A percentile compares a stretch with the other conserved stretches of the same genome.
phyloP scores from a whole-genome alignment of 208 protist species.

The Endotrypanum monterogeii region DNA sequence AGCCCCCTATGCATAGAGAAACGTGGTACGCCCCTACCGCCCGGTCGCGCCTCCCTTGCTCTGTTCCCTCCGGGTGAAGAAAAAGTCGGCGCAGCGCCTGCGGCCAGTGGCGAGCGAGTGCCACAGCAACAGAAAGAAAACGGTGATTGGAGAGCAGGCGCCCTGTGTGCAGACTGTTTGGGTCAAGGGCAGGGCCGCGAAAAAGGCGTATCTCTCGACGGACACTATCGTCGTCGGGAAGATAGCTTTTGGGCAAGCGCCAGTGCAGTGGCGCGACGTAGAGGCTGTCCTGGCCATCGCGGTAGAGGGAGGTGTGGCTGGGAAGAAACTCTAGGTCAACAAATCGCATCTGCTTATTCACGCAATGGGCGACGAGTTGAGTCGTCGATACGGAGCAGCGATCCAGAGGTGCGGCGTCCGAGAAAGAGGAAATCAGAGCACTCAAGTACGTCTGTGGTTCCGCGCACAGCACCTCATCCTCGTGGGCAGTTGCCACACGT shows the following conservation, averaged over 20 bases:
- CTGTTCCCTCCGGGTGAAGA: constrained; percentile 38
- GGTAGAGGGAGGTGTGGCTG: constrained; percentile 36
- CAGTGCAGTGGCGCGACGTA: constrained; percentile 43
- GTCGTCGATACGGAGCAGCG: constrained; percentile 4
- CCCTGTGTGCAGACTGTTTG: constrained; percentile 38
- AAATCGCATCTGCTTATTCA: constrained; percentile 43
- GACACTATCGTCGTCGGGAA: constrained; percentile 28
- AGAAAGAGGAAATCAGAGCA: constrained; percentile 29
- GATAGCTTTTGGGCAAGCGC: constrained; percentile 44
- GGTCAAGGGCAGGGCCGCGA: constrained; percentile 29
- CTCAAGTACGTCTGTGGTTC: constrained; percentile 19
- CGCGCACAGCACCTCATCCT: constrained; percentile 15
- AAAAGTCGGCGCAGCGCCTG: constrained; percentile 40
- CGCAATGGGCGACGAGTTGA: constrained; percentile 32
- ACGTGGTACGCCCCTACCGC: constrained; percentile 55
- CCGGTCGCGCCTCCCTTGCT: constrained; percentile 35
- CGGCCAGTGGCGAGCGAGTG: constrained; percentile 35
- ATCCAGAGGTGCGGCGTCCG: constrained; percentile 3
- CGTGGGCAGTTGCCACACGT: constrained; percentile 19
- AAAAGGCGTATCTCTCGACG: constrained; percentile 54
- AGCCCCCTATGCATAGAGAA: constrained; percentile 46
- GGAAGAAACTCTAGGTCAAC: constrained; percentile 61
- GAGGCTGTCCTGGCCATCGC: constrained; percentile 19
- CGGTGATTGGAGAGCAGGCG: constrained; percentile 37
- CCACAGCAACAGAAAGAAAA: constrained; percentile 52